Evolutionary conservation across 2,329 filamentous ascomycete genomes (phyloP), one percentile per base, ranked within the genome.

Genomic region (Phialocephala subalpina): DNA sequence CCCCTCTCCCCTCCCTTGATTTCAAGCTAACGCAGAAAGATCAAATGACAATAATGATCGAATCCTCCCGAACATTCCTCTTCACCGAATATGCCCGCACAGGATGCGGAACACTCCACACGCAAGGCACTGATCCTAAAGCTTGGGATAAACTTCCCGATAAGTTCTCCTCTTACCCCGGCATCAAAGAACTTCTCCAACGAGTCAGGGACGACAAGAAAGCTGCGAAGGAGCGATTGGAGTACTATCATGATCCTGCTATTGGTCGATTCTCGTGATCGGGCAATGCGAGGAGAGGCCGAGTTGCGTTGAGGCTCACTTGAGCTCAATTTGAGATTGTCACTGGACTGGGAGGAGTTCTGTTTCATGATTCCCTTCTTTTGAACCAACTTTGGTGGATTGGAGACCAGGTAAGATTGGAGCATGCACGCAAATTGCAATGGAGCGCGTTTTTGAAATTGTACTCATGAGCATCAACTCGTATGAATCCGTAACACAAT

Each of bases 41-140:
- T 79, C 81, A 62, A 80, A 83, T 76, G 82, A 73, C 82, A 6
- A 83, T 83, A 70, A 84, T 84, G 82, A 82, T 83, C 64, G 82
- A 84, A 73, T 83, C 80, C 63, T 82, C 79, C 60, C 72, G 85
- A 22, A 84, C 86, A 76, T 84, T 87, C 20, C 83, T 84, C 14
- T 84, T 86, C 61, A 86, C 85, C 2, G 85, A 87, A 58, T 88
- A 83, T 79, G 86, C 85, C 2, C 77, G 74, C 60, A 74, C 75
- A 14, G 75, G 68, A 0, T 72, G 74, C 63, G 72, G 76, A 25
- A 72, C 75, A 42, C 69, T 75, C 36, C 74, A 76, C 58, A 77
- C 79, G 61, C 79, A 82, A 42, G 69, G 68, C 18, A 73, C 71
- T 35, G 81, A 83, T 67, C 80, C 80, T 0, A 81, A 78, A 65